Evolutionary conservation across 257 asterid species (phyloP).

Genomic region (Osmanthus fragrans): DNA sequence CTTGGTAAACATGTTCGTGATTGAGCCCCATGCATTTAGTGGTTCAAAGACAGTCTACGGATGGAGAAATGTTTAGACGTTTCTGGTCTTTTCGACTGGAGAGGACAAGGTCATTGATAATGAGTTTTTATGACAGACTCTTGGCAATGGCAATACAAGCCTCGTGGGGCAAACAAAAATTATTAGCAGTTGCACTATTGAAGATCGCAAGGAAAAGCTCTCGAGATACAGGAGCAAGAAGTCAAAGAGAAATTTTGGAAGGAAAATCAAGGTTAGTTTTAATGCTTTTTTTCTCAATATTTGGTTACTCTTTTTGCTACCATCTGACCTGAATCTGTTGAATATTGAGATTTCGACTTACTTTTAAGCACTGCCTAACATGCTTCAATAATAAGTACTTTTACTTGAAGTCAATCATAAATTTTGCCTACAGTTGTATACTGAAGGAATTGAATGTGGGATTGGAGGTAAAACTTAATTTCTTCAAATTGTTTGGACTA

Average conservation of each 20-base stretch:
- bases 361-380: not conserved
- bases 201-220: constrained; percentile 78
- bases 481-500: not conserved
- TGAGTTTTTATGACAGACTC: constrained; percentile 83
- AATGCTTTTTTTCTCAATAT: not conserved
- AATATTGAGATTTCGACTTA: not conserved
- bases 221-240: constrained; percentile 84
- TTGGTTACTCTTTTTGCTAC: not conserved
- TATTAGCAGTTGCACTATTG: constrained; percentile 47
- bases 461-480: not conserved
- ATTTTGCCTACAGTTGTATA: not conserved
- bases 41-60: constrained; percentile 33
- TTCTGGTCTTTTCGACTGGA: constrained; percentile 59
- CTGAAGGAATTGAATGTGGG: not conserved
- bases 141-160: constrained; percentile 50
- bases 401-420: not conserved
- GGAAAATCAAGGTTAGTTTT: constrained; percentile 75
- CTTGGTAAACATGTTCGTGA: not conserved
- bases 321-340: not conserved
- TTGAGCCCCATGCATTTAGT: constrained; percentile 23
- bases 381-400: not conserved
- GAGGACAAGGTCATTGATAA: constrained; percentile 60
- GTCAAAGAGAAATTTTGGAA: constrained; percentile 81
- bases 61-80: constrained; percentile 60
- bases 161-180: constrained; percentile 45